A percentile compares a stretch with the other conserved stretches of the same genome.
Conservation (phyloP, 768 basidiomycete genomes). For the Trametopsis cervina region DNA sequence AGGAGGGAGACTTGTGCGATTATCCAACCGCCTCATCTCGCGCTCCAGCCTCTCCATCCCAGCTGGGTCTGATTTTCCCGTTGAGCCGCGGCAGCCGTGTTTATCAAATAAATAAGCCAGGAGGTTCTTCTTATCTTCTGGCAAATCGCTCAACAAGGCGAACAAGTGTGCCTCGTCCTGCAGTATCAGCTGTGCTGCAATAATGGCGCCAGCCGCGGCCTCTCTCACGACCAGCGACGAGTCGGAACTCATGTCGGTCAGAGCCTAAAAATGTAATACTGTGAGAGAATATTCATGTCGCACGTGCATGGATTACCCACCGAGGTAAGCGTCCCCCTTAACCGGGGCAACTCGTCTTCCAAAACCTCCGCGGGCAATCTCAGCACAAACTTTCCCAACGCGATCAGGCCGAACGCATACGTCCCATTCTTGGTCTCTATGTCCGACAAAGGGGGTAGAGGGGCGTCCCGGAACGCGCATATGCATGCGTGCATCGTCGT, state of each 20-base stretch:
- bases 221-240: conserved; percentile 75
- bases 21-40: conserved; percentile 76
- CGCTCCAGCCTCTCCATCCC: conserved; percentile 69
- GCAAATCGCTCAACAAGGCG: conserved; percentile 68
- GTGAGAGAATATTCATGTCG: neutral
- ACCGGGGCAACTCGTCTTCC: conserved; percentile 79
- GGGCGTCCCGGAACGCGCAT: conserved; percentile 52
- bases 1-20: conserved; percentile 69
- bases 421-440: conserved; percentile 54
- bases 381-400: conserved; percentile 75
- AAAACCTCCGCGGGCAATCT: conserved; percentile 77
- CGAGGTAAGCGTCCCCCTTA: conserved; percentile 62
- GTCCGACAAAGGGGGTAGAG: conserved; percentile 35
- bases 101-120: conserved; percentile 88
- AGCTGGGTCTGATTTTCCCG: conserved; percentile 24
- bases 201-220: conserved; percentile 75
- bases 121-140: conserved; percentile 88
- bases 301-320: conserved; percentile 32
- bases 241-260: conserved; percentile 47
- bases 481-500: conserved; percentile 76
- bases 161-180: conserved; percentile 82
- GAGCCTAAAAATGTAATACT: conserved; percentile 36
- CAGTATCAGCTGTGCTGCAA: conserved; percentile 77
- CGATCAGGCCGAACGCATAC: conserved; percentile 79
- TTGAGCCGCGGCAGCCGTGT: conserved; percentile 56